These are phyloP conservation scores for Phytophthora brassicae DNA, from an alignment of 352 stramenopile genomes.

Conservation along the genomic window DNA sequence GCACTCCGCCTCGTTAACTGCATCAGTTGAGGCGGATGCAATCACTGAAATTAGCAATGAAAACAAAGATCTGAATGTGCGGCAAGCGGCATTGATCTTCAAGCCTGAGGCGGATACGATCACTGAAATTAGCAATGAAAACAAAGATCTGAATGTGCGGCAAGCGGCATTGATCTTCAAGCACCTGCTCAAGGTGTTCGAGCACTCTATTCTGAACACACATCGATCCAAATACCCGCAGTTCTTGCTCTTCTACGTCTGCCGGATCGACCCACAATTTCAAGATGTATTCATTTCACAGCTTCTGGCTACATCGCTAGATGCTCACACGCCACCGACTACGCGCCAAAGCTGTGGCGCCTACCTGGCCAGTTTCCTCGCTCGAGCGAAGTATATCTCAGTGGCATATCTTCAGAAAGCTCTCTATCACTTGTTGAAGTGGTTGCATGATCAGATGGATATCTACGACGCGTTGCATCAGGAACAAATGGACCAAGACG, in stretches of 20 bases:
- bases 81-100: conserved; percentile 56
- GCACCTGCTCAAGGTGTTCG: conserved; percentile 82
- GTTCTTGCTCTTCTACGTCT: conserved; percentile 91
- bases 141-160: conserved; percentile 41
- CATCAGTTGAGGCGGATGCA: not conserved
- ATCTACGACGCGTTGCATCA: conserved; percentile 64
- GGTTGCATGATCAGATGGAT: conserved; percentile 94
- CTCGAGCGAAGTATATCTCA: conserved; percentile 92
- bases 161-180: conserved; percentile 71
- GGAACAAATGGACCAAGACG: conserved; percentile 14
- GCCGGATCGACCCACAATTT: conserved; percentile 70
- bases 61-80: conserved; percentile 38
- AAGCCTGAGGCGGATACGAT: not conserved
- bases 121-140: not conserved
- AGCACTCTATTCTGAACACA: conserved; percentile 86
- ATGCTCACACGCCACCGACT: conserved; percentile 82
- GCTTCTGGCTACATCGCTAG: conserved; percentile 69
- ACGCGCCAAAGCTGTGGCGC: conserved; percentile 93
- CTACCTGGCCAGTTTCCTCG: conserved; percentile 96
- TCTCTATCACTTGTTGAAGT: conserved; percentile 92
- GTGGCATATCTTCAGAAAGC: conserved; percentile 92
- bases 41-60: not conserved
- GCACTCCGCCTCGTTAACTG: conserved; percentile 11
- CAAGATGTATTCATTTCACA: conserved; percentile 86
- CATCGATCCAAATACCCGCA: conserved; percentile 94